Evolutionary conservation across 805 yeast species (phyloP), one percentile per base, ranked within the genome.

Genomic region (Candida tammaniensis): DNA sequence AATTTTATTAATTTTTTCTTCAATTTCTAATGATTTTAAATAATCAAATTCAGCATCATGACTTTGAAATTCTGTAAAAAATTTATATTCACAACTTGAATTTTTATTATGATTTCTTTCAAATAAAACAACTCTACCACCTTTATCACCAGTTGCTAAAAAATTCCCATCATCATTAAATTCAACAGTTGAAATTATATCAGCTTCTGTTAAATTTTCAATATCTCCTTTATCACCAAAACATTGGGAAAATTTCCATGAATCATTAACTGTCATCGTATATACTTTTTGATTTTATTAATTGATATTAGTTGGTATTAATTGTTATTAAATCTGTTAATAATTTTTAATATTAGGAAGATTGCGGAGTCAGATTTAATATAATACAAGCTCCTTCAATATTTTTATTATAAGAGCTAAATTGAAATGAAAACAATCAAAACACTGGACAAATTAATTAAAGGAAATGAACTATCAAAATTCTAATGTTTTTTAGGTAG

Each of bases 31-130:
- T 16, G 95, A 84, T 65, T 94, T 93, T 46, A 93, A 72, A 64
- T 93, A 93, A 64, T 93, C 99, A 55, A 93, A 93, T 61, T 93
- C 98, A 7, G 98, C 97, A 62, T 93, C 99, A 64, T 93, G 99
- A 56, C 88, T 78, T 69, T 93, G 99, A 63, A 93, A 93, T 60
- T 93, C 99, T 14, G 98, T 93, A 54, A 86, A 82, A 64, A 93
- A 93, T 53, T 87, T 80, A 66, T 93, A 94, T 61, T 94, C 98
- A 61, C 97, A 89, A 38, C 50, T 53, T 33, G 44, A 54, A 51
- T 74, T 82, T 52, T 79, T 79, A 46, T 66, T 62, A 46, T 76
- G 81, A 58, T 86, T 88, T 50, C 98, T 76, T 61, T 93, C 98
- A 61, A 93, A 93, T 35, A 93, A 63, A 11, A 93, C 99, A 26